Base-by-base conservation (phyloP, 225 moss, liverwort and hornwort species). In the Ulota crispa region DNA sequence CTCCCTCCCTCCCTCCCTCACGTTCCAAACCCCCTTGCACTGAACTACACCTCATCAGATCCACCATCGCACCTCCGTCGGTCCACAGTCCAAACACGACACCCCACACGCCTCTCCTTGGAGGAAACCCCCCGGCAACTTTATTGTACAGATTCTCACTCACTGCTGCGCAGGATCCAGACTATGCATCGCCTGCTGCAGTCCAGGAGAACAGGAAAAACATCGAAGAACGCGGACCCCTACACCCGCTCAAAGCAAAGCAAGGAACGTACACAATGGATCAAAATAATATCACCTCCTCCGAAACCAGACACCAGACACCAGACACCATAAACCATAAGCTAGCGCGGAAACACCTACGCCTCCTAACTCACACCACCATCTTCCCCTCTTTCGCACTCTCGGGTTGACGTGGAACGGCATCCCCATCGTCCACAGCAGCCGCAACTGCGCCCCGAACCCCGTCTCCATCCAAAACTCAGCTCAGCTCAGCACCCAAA, bases 101-200 rank as follows among this genome's bases (percentile, higher is more conserved):
- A 31, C 9, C 7, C 56, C 56, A 26, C 45, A 36, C 60, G 55
- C 56, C 42, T 47, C 6, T 52, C 12, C 19, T 63, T 34, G 13
- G 18, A 32, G 37, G 62, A 59, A 72, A 53, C 61, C 72, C 73
- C 73, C 55, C 30, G 57, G 66, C 63, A 77, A 67, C 83, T 88
- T 85, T 78, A 88, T 85, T 88, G 62, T 83, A 83, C 73, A 80
- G 68, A 70, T 75, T 68, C 59, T 6, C 26, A 64, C 59, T 6
- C 26, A 64, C 50, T 59, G 59, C 73, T 68, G 80, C 72, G 70
- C 77, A 80, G 73, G 68, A 47, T 76, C 55, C 77, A 69, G 63
- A 83, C 64, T 77, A 77, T 77, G 77, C 83, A 80, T 73, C 85
- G 20, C 63, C 69, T 80, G 80, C 63, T 34, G 76, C 68, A 59